Evolutionary conservation across 345 rosid genomes (phyloP), one percentile per base, ranked within the genome.

Genomic region (Citrus sp.): DNA sequence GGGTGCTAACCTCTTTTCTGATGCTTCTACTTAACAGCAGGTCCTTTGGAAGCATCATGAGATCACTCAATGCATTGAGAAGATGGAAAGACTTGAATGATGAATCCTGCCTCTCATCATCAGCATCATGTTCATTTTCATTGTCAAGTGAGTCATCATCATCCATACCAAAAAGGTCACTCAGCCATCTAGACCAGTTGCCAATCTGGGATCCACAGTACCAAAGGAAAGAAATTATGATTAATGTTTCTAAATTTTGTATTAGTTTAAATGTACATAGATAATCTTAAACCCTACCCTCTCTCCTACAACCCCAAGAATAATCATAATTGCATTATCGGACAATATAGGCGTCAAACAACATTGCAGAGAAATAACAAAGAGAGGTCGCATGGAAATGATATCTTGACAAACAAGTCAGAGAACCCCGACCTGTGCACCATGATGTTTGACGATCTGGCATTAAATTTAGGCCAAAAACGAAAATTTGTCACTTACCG

Each of bases 21-120:
- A 89, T 87, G 68, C 88, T 76, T 81, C 77, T 86, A 82, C 87
- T 85, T 78, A 92, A 84, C 68, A 95, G 97, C 97, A 93, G 86
- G 81, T 92, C 98, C 82, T 93, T 93, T n/a, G 99, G 98, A 83
- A 95, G 97, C 98, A 95, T 95, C 99, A 93, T 92, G 54, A 95
- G 96, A 85, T 93, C 98, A 80, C 98, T 95, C 76, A 93, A 80
- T 2, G 99, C 96, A 80, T 92, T 91, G 37, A 95, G 94, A 77
- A 92, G 97, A 87, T 83, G 84, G 82, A 95, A 95, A 75, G 93
- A 79, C 82, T 92, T 92, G 78, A 90, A 90, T 28, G 96, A 87
- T 35, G 82, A 64, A 49, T 90, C 93, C 59, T 74, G 79, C 79
- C 84, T 74, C 37, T 82, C 78, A 69, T 81, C 86, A 72, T 72